Evolutionary conservation across 345 rosid genomes (phyloP).

Genomic region (Moricandia arvensis): DNA sequence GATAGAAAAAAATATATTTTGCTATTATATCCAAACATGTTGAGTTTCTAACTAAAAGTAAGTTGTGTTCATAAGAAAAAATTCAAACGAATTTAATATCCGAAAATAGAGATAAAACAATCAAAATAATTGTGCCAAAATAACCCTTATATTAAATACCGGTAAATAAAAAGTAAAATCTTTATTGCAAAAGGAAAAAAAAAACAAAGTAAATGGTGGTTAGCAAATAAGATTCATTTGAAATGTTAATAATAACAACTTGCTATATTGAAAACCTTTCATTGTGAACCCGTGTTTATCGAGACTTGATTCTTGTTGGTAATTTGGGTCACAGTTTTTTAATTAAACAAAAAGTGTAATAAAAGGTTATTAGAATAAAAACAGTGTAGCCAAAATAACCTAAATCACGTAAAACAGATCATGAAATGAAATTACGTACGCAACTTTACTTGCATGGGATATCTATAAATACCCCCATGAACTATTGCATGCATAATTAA

Average conservation of each 20-base stretch:
- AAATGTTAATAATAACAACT: conserved; percentile 22
- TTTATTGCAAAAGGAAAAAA: neutral
- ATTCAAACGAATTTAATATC: neutral
- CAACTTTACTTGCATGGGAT: conserved; percentile 31
- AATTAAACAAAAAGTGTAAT: neutral
- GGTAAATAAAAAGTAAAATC: neutral
- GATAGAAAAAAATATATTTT: too few species aligned
- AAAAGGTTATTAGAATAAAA: neutral
- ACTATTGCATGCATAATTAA: conserved; percentile 20
- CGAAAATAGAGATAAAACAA: neutral
- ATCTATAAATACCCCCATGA: conserved; percentile 29
- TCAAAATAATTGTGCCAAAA: neutral
- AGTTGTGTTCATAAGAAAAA: neutral
- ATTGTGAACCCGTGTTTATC: conserved; percentile 21
- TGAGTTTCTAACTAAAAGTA: too few species aligned
- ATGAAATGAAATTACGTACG: conserved; percentile 17
- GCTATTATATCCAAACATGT: neutral
- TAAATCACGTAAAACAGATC: conserved; percentile 18
- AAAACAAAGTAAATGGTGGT: neutral
- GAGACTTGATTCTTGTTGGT: conserved; percentile 23
- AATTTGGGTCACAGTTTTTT: neutral
- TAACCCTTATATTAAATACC: neutral
- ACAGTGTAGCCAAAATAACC: conserved; percentile 25
- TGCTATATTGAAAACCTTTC: conserved; percentile 10
- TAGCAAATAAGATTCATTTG: conserved; percentile 3